A percentile compares a stretch with the other conserved stretches of the same genome.
phyloP scores from a whole-genome alignment of 2,329 filamentous ascomycete species.

The Sphaerostilbella broomeana region DNA sequence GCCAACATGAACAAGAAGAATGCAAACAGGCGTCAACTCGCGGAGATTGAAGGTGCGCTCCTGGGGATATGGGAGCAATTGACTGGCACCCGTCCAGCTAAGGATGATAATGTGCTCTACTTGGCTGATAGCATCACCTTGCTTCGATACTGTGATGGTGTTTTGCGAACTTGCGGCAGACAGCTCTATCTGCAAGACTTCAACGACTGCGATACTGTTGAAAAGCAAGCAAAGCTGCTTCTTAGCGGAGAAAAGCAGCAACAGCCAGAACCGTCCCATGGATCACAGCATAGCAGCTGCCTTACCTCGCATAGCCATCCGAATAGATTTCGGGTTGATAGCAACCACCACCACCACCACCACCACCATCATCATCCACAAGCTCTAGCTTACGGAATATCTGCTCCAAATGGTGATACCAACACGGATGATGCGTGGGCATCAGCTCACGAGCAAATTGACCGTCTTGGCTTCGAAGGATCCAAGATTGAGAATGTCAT shows the following conservation, averaged over 20 bases:
- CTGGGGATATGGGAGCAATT: slow-evolving; percentile 25
- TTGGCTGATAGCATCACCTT: slow-evolving; percentile 33
- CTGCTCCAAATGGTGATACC: neutral
- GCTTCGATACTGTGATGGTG: slow-evolving; percentile 31
- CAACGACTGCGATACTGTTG: slow-evolving; percentile 23
- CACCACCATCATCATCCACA: neutral
- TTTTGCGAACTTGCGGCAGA: slow-evolving; percentile 21
- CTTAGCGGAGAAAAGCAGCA: neutral
- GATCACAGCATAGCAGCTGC: neutral
- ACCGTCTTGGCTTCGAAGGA: slow-evolving; percentile 16
- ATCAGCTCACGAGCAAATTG: slow-evolving; percentile 9
- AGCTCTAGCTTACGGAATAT: neutral
- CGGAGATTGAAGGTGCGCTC: slow-evolving; percentile 17
- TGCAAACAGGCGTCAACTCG: too few relatives aligned
- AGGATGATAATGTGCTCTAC: slow-evolving; percentile 22
- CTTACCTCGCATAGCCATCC: neutral
- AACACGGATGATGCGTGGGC: slow-evolving; percentile 3
- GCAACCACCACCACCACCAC: neutral
- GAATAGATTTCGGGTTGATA: too few relatives aligned
- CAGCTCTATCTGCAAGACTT: slow-evolving; percentile 32
- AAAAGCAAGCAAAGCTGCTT: slow-evolving; percentile 26
- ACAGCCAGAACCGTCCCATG: neutral
- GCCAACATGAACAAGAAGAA: neutral
- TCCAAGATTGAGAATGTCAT: slow-evolving; percentile 25
- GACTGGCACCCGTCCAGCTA: slow-evolving; percentile 21